Evolutionary conservation across 2,329 filamentous ascomycete genomes (phyloP).

Genomic region (Daldinia sp.): DNA sequence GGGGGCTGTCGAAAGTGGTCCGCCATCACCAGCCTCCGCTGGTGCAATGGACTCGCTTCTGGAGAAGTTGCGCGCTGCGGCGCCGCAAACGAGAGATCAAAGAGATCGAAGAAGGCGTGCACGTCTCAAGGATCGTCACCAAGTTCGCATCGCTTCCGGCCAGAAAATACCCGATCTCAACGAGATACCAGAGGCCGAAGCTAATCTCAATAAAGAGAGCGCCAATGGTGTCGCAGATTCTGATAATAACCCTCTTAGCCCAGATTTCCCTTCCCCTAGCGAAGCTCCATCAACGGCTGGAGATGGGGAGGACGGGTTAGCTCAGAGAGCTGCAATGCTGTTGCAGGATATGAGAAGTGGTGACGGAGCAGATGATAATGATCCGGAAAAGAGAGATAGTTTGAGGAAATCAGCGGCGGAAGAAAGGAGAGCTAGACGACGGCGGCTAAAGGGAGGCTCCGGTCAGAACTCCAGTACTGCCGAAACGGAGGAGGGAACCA

Average conservation of each 20-base stretch:
- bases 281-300: conserved; percentile 50
- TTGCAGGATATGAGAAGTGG: conserved; percentile 83
- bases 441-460: conserved; percentile 50
- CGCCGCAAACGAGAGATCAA: conserved; percentile 88
- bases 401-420: conserved; percentile 67
- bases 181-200: conserved; percentile 70
- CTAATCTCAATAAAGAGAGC: conserved; percentile 52
- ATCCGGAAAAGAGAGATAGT: conserved; percentile 67
- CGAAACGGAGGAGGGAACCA: conserved; percentile 45
- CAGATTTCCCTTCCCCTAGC: conserved; percentile 59
- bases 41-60: conserved; percentile 97
- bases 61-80: conserved; percentile 93
- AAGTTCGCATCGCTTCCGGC: conserved; percentile 88
- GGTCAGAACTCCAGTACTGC: conserved; percentile 38
- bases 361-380: conserved; percentile 68
- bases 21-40: conserved; percentile 76
- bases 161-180: conserved; percentile 84
- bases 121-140: conserved; percentile 88
- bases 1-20: conserved; percentile 59
- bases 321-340: conserved; percentile 84
- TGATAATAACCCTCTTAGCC: conserved; percentile 65
- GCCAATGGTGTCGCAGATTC: conserved; percentile 58
- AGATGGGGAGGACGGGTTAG: conserved; percentile 79
- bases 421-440: conserved; percentile 51
- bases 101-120: conserved; percentile 88